phyloP scores from a whole-genome alignment of 2,329 filamentous ascomycete genomes.

The Aquanectria penicillioides region DNA sequence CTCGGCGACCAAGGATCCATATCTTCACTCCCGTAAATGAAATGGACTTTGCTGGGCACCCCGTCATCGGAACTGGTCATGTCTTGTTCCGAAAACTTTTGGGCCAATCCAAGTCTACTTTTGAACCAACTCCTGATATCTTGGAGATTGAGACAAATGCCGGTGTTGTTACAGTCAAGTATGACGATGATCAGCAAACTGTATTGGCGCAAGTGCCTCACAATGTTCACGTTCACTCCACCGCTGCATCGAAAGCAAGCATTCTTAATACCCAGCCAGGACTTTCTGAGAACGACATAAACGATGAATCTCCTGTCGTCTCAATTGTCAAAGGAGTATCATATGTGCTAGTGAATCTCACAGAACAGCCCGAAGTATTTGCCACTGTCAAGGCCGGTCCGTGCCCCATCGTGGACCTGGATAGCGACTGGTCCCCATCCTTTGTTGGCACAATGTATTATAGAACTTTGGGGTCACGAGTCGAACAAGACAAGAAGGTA shows the following conservation, averaged over 20 bases:
- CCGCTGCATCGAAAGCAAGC: not conserved
- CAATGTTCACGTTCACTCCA: conserved; percentile 23
- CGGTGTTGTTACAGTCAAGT: conserved; percentile 7
- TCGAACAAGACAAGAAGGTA: not conserved
- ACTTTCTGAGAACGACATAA: not conserved
- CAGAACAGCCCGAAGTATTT: conserved; percentile 9
- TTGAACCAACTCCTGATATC: not conserved
- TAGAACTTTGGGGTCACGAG: not conserved
- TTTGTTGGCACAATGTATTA: conserved; percentile 24
- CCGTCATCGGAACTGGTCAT: conserved; percentile 26
- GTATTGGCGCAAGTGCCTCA: conserved; percentile 24
- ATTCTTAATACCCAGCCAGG: conserved; percentile 9
- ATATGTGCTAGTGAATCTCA: conserved; percentile 13
- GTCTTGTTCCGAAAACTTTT: conserved; percentile 21
- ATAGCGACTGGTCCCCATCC: conserved; percentile 18
- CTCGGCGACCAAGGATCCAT: conserved; percentile 4
- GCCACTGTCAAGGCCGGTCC: conserved; percentile 1
- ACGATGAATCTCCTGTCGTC: not conserved
- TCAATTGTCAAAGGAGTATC: conserved; percentile 17
- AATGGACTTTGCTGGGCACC: conserved; percentile 30
- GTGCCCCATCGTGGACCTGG: not conserved
- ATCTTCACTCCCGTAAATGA: conserved; percentile 29
- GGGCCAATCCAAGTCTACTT: not conserved
- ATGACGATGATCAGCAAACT: conserved; percentile 10
- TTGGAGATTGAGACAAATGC: conserved; percentile 12